Base-by-base conservation (phyloP, 2,329 filamentous ascomycete species). In the Neofusicoccum parvum region DNA sequence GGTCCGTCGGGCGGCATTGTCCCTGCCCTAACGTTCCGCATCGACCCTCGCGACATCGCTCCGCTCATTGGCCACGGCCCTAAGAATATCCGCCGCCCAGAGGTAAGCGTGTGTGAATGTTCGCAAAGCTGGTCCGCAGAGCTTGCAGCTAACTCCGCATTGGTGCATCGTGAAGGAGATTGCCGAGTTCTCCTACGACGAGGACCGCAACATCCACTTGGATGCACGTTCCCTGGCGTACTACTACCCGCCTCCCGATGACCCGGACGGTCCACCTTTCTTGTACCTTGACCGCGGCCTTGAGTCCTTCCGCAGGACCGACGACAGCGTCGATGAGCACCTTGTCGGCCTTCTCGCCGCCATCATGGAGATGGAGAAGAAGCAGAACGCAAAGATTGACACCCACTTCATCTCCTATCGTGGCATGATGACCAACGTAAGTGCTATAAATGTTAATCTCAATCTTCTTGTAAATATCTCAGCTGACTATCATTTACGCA, bases 371-470 rank as follows among this genome's bases (percentile, higher is more conserved):
- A 83, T 92, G 69, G 95, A 98, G 78, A 83, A 88, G 75, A 83
- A 88, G 69, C 87, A 85, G 0, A 85, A 86, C 2, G 83, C 86
- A 72, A 89, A 85, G 73, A 88, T 90, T 37, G 88, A 93, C 67
- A 90, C 90, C 2, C 88, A 96, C 71, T 76, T 98, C 51, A 85
- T 98, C 60, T 98, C 94, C 1, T 99, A 94, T 94, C 85, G 95
- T 72, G 95, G 95, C 43, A 97, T 98, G 92, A 94, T 99, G 90
- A 98, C 95, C 68, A 99, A 97, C 85, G 92, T 94, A 75, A 62
- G 78, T 10, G 53, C 49, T n/a, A 34, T 5, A 46, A 14, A 5
- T 32, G 10, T 53, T n/a, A 32, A 17, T 32, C 23, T 32, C 5
- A 10, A 39, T 15, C 11, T 3, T 45, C n/a, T 5, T 15, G 14